These are phyloP conservation scores for Xylaria sp. DNA, from an alignment of 2,329 filamentous ascomycete species.

Conservation along the genomic window DNA sequence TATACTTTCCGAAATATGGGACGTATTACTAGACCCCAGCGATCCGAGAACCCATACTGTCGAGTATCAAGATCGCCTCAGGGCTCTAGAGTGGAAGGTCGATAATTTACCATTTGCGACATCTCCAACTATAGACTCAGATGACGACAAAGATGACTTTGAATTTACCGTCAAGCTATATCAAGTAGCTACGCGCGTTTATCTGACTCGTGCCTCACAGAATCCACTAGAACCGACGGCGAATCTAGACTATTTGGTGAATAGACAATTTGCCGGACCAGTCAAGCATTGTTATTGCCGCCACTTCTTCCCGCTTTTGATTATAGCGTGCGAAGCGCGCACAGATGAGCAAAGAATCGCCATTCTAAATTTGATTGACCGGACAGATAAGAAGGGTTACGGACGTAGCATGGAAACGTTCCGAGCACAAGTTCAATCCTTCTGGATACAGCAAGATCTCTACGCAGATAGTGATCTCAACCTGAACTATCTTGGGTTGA, in stretches of 20 bases:
- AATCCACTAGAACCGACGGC: conserved; percentile 39
- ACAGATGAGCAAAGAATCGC: conserved; percentile 49
- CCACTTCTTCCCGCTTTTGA: conserved; percentile 52
- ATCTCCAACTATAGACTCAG: neutral
- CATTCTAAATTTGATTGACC: conserved; percentile 48
- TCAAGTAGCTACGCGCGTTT: conserved; percentile 39
- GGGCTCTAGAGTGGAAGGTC: conserved; percentile 31
- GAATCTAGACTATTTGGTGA: conserved; percentile 40
- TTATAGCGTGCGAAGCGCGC: conserved; percentile 51
- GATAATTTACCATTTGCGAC: conserved; percentile 17
- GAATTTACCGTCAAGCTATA: conserved; percentile 35
- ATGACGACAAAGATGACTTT: neutral
- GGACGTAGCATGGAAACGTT: conserved; percentile 43
- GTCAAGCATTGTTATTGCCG: conserved; percentile 37
- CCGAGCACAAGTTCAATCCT: conserved; percentile 42
- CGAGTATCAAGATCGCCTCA: conserved; percentile 35
- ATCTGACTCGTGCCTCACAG: conserved; percentile 42
- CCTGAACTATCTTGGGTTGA: conserved; percentile 45
- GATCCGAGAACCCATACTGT: conserved; percentile 36
- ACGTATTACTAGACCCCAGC: conserved; percentile 38
- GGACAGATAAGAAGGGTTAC: conserved; percentile 37
- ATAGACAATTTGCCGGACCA: conserved; percentile 36
- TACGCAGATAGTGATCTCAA: conserved; percentile 47
- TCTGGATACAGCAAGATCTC: conserved; percentile 52
- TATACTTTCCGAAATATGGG: conserved; percentile 42